A percentile compares a stretch with the other conserved stretches of the same genome.
Conservation (phyloP, 1,284 basidiomycete genomes). For the Cryptococcus sp. region DNA sequence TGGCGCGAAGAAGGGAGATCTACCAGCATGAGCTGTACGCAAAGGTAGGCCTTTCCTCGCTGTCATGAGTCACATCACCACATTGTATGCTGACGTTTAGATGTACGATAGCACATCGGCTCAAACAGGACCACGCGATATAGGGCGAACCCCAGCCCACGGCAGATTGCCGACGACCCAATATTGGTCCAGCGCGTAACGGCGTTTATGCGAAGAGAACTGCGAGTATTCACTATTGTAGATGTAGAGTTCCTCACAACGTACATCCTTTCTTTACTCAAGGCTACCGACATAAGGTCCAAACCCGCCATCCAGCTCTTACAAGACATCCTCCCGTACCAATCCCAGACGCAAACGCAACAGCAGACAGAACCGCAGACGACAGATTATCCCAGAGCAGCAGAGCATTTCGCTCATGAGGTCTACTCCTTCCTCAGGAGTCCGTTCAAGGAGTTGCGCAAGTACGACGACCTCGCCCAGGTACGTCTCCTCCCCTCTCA, state of each 20-base stretch:
- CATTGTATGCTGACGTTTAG: conserved; percentile 12
- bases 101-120: conserved; percentile 68
- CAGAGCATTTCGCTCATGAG: conserved; percentile 89
- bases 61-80: neutral
- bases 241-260: conserved; percentile 70
- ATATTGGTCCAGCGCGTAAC: conserved; percentile 62
- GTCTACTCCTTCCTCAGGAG: conserved; percentile 81
- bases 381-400: conserved; percentile 64
- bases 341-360: no score
- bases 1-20: conserved; percentile 63
- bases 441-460: conserved; percentile 74
- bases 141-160: conserved; percentile 74
- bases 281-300: conserved; percentile 81
- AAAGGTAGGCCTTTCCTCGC: conserved; percentile 68
- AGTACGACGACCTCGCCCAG: conserved; percentile 79
- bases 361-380: conserved; percentile 54
- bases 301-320: conserved; percentile 78
- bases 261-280: conserved; percentile 80
- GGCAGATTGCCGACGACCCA: conserved; percentile 69
- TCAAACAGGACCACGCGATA: conserved; percentile 79
- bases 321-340: conserved; percentile 66
- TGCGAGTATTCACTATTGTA: conserved; percentile 76
- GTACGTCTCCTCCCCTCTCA: conserved; percentile 56
- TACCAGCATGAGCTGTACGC: conserved; percentile 75
- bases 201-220: conserved; percentile 76